Base-by-base conservation (phyloP, 2,329 filamentous ascomycete genomes). In the Beauveria sp. region DNA sequence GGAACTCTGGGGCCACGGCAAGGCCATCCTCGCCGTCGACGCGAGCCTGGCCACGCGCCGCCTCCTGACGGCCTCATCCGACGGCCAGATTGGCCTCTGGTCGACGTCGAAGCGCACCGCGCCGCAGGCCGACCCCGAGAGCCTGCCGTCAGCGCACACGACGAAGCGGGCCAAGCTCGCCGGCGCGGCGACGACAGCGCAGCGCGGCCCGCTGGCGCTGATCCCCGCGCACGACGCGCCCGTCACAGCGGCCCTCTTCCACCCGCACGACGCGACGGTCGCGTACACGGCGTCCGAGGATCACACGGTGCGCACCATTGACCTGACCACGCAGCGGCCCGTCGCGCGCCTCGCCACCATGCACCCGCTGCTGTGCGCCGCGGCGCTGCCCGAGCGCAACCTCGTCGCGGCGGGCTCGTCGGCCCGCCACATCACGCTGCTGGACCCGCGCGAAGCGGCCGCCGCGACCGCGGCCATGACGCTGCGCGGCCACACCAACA, bases 211-310 rank as follows among this genome's bases (percentile, higher is more conserved):
- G 5, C 79, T 98, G 7, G 81, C 86, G 46, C 79, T 96, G 59
- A 82, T 96, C 62, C 77, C 83, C 18, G 84, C 86, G 58, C 88
- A 97, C 81, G 84, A 84, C 61, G 82, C 86, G 26, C 83, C 89
- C 50, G 91, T 93, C 50, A 90, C 90, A 1, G 89, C 88, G 59
- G 89, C 88, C 43, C 82, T 91, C 53, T 98, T 99, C 78, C 91
- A 96, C 74, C 88, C 88, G 5, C 81, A 85, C 59, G 93, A 98
- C 75, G 77, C 86, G 12, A 96, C 91, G 16, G 91, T 97, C 46
- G 93, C 90, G 52, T 98, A 99, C 79, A 93, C 91, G 1, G 86
- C 87, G 24, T 96, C 92, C 20, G 89, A 90, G 77, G 96, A 99
- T 77, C 93, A 96, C 79, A 90, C 90, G 1, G 79, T 98, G 67